Evolutionary conservation across 2,329 filamentous ascomycete genomes (phyloP).

Genomic region (Apiospora arundinis): DNA sequence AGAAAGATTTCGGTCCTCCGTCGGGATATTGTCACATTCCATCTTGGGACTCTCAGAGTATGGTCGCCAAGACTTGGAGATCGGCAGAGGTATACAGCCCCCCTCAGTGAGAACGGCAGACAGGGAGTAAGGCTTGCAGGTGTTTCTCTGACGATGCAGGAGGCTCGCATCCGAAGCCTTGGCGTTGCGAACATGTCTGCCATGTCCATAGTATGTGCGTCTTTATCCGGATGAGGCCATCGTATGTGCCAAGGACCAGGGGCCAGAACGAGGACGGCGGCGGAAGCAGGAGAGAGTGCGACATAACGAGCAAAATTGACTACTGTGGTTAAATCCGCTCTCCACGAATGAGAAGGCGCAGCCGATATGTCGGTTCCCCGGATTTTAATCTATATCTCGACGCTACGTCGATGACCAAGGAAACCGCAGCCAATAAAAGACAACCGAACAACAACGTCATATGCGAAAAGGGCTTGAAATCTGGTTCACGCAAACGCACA

Average conservation of each 20-base stretch:
- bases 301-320: background rate
- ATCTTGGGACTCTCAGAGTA: slow-evolving; percentile 6
- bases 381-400: slow-evolving; percentile 12
- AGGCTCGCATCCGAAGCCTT: background rate
- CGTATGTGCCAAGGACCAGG: background rate
- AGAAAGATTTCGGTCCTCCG: background rate
- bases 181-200: background rate
- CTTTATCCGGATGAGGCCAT: slow-evolving; percentile 16
- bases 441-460: background rate
- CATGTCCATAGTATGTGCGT: background rate
- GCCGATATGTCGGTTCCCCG: background rate
- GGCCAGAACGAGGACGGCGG: background rate
- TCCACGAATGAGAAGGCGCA: background rate
- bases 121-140: background rate
- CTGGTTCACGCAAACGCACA: background rate
- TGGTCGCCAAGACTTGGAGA: background rate
- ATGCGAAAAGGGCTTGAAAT: background rate
- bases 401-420: slow-evolving; percentile 6
- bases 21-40: background rate
- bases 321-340: slow-evolving; percentile 1
- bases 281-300: background rate
- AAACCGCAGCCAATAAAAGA: background rate
- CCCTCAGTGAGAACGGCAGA: slow-evolving; percentile 8
- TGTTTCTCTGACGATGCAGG: background rate
- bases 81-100: background rate